Conservation (phyloP, 2,329 filamentous ascomycete species). For the Aureobasidium namibiae region DNA sequence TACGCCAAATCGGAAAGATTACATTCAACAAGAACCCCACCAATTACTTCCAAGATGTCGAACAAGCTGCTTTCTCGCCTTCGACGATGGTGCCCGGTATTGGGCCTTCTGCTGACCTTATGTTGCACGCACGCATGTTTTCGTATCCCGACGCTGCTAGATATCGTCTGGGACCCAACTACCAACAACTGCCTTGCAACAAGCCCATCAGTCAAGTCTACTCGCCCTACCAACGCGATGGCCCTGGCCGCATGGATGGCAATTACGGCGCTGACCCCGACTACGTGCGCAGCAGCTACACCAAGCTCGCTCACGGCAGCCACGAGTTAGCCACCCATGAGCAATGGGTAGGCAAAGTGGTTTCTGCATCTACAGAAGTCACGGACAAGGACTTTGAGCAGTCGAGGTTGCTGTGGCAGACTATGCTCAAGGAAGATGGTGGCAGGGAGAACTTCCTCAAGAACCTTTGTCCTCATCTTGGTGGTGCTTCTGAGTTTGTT, state of each 20-base stretch:
- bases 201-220: slow-evolving; percentile 16
- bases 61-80: slow-evolving; percentile 60
- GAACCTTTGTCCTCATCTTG: slow-evolving; percentile 19
- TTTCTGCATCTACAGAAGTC: slow-evolving; percentile 26
- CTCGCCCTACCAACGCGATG: slow-evolving; percentile 32
- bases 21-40: slow-evolving; percentile 45
- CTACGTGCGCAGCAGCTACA: slow-evolving; percentile 31
- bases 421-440: slow-evolving; percentile 23
- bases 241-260: slow-evolving; percentile 25
- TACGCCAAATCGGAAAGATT: slow-evolving; percentile 42
- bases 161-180: slow-evolving; percentile 41
- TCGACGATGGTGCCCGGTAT: slow-evolving; percentile 57
- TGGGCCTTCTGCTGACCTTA: slow-evolving; percentile 54
- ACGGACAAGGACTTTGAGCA: slow-evolving; percentile 45
- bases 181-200: slow-evolving; percentile 32
- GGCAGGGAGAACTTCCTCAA: slow-evolving; percentile 23
- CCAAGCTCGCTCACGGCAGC: slow-evolving; percentile 11
- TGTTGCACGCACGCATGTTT: slow-evolving; percentile 56
- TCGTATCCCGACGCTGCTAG: slow-evolving; percentile 51
- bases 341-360: slow-evolving; percentile 20
- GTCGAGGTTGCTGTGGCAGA: slow-evolving; percentile 39
- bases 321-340: slow-evolving; percentile 14
- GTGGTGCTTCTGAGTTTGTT: not conserved
- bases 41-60: slow-evolving; percentile 64
- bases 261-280: slow-evolving; percentile 41